These are phyloP conservation scores for Apiospora koreana DNA, from an alignment of 2,329 filamentous ascomycete genomes.

Conservation along the genomic window DNA sequence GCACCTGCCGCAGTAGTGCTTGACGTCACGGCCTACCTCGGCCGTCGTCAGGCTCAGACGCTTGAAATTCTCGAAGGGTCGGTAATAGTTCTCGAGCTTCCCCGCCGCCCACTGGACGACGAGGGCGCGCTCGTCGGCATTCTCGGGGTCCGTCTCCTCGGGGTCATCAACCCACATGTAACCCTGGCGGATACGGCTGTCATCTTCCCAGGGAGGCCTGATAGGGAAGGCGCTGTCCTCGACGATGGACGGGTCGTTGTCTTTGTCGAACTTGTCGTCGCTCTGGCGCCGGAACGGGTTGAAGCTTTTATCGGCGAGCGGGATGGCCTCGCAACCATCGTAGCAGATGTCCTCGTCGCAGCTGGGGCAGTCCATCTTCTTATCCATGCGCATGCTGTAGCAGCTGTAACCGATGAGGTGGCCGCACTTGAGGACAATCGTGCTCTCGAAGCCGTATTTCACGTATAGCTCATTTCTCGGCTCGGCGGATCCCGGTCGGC, in stretches of 20 bases:
- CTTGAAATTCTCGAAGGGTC: not conserved
- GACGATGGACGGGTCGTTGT: no score
- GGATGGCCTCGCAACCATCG: not conserved
- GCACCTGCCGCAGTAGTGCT: not conserved
- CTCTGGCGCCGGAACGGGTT: not conserved
- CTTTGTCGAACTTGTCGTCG: no score
- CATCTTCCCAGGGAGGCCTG: no score
- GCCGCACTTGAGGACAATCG: not conserved
- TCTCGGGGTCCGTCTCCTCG: no score
- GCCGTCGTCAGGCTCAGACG: not conserved
- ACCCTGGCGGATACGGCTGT: no score
- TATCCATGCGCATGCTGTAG: not conserved
- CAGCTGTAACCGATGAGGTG: not conserved
- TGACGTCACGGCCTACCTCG: not conserved
- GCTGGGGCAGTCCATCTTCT: not conserved
- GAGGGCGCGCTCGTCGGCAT: no score
- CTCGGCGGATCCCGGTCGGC: not conserved
- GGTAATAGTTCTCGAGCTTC: not conserved
- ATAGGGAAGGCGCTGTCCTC: no score
- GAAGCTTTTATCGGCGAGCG: not conserved
- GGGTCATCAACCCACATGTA: no score
- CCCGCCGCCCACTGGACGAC: no score
- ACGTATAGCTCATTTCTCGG: not conserved
- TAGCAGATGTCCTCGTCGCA: not conserved
- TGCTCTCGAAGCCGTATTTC: not conserved